These are phyloP conservation scores for Sporothrix protearum DNA, from an alignment of 2,329 filamentous ascomycete species.

Conservation along the genomic window DNA sequence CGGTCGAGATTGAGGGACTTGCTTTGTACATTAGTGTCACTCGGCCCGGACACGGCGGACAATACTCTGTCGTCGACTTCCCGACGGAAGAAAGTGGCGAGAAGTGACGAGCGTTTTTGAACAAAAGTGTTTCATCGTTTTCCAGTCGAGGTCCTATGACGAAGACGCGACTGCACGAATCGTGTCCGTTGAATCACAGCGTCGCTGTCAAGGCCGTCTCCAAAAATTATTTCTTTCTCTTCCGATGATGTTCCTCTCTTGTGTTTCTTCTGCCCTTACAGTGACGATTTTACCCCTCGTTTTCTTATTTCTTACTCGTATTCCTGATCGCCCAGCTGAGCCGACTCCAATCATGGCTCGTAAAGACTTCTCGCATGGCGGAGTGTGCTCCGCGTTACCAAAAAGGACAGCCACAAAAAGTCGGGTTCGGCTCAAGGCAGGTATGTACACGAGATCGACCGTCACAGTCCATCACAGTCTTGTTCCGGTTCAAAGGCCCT, in stretches of 20 bases:
- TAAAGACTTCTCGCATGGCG: too few relatives aligned
- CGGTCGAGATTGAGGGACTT: not conserved
- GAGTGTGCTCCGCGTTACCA: too few relatives aligned
- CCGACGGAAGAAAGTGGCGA: not conserved
- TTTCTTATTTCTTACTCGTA: too few relatives aligned
- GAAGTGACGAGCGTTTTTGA: not conserved
- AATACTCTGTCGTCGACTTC: not conserved
- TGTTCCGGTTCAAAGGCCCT: too few relatives aligned
- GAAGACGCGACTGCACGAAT: not conserved
- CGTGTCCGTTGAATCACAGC: not conserved
- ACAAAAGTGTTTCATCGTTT: not conserved
- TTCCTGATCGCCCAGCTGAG: not conserved
- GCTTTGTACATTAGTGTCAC: too few relatives aligned
- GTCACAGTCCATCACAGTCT: too few relatives aligned
- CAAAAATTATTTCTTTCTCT: not conserved
- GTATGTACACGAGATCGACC: not conserved
- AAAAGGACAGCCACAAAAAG: too few relatives aligned
- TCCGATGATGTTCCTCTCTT: not conserved
- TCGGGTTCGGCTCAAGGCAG: slow-evolving; percentile 6
- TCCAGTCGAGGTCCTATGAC: not conserved
- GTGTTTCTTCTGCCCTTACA: too few relatives aligned
- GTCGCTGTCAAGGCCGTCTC: not conserved
- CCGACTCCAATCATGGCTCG: not conserved
- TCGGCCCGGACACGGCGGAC: not conserved
- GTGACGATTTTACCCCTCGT: not conserved